Conservation (phyloP, 257 asterid species). For the Rauvolfia tetraphylla region DNA sequence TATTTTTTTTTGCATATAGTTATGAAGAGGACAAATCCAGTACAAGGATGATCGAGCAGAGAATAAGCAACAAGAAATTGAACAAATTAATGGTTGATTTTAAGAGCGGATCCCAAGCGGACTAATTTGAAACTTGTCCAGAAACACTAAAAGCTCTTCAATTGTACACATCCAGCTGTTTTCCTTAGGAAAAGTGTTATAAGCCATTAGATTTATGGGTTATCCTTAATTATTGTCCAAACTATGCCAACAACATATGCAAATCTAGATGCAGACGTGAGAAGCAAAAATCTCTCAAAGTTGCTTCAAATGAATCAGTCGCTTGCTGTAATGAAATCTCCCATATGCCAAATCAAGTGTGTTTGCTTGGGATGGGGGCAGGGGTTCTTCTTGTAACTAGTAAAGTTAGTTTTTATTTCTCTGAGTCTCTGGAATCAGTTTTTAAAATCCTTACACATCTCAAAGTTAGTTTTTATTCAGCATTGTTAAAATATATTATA, state of each 20-base stretch:
- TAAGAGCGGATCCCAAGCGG: slow-evolving; percentile 32
- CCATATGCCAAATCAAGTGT: background rate
- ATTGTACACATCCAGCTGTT: slow-evolving; percentile 1
- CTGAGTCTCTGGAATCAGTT: no score
- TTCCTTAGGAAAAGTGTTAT: no score
- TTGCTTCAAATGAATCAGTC: no score
- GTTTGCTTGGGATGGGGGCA: no score
- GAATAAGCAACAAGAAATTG: slow-evolving; percentile 75
- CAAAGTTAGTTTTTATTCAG: no score
- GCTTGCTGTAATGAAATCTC: background rate
- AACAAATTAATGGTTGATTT: slow-evolving; percentile 71
- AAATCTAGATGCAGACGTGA: background rate
- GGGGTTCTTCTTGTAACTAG: no score
- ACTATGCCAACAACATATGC: background rate
- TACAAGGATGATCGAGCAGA: slow-evolving; percentile 43
- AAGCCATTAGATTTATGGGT: no score
- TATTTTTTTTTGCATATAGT: slow-evolving; percentile 23
- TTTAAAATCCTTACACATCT: no score
- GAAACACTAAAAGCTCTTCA: background rate
- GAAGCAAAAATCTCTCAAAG: background rate
- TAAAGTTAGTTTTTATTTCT: no score
- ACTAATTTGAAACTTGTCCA: background rate
- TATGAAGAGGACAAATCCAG: slow-evolving; percentile 33
- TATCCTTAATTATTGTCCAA: background rate
- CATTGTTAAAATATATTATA: no score